A percentile compares a stretch with the other conserved stretches of the same genome.
Evolutionary conservation across 805 yeast species (phyloP).

Genomic region (Candida railenensis): DNA sequence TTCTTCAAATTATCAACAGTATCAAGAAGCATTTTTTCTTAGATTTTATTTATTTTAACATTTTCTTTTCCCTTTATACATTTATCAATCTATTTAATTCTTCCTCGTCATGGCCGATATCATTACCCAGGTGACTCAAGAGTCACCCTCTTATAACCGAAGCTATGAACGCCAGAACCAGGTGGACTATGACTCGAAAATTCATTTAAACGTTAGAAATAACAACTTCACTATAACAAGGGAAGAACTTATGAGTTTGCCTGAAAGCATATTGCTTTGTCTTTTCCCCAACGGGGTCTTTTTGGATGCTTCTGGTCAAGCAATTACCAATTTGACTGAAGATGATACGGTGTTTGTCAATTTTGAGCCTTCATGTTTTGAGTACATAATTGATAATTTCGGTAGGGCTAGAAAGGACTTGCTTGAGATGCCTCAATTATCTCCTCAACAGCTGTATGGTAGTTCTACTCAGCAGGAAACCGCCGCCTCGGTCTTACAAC

Average conservation of each 20-base stretch:
- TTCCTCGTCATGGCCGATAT: constrained; percentile 41
- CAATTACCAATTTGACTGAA: constrained; percentile 75
- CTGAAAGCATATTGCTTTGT: constrained; percentile 85
- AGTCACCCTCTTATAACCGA: constrained; percentile 18
- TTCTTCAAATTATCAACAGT: too few species aligned
- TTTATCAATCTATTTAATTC: too few species aligned
- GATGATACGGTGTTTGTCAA: constrained; percentile 79
- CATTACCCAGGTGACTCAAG: constrained; percentile 70
- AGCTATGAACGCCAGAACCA: constrained; percentile 22
- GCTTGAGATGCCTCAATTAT: constrained; percentile 21
- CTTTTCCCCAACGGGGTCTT: constrained; percentile 90
- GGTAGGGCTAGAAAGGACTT: constrained; percentile 66
- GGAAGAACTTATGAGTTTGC: constrained; percentile 86
- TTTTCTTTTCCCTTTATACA: too few species aligned
- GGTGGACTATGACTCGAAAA: constrained; percentile 62
- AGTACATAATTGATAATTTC: constrained; percentile 75
- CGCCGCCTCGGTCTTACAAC: constrained; percentile 65
- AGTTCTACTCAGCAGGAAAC: constrained; percentile 15
- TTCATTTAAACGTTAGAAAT: constrained; percentile 79
- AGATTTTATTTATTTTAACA: too few species aligned
- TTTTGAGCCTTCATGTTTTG: constrained; percentile 83
- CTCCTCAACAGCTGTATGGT: constrained; percentile 32
- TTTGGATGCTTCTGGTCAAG: constrained; percentile 71
- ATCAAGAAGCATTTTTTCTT: too few species aligned
- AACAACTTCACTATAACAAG: constrained; percentile 71